These are phyloP conservation scores for Trypanosoma lewisi DNA, from an alignment of 208 protist genomes.

Conservation along the genomic window DNA sequence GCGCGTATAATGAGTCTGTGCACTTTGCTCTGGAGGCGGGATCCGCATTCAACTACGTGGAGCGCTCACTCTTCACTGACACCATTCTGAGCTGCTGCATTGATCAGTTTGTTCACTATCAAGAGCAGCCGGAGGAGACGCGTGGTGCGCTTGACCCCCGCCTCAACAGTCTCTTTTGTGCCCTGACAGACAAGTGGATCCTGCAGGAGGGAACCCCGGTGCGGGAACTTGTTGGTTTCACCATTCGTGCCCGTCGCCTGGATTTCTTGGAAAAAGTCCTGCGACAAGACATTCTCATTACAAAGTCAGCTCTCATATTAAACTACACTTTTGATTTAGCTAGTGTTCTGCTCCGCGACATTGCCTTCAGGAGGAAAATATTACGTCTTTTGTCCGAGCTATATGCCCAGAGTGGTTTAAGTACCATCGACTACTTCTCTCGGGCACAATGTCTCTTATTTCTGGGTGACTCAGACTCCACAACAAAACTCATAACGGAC, in stretches of 20 bases:
- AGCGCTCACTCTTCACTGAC: slow-evolving; percentile 79
- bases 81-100: slow-evolving; percentile 94
- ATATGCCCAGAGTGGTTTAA: slow-evolving; percentile 63
- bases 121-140: slow-evolving; percentile 42
- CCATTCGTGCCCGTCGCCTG: slow-evolving; percentile 76
- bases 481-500: slow-evolving; percentile 75
- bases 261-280: slow-evolving; percentile 87
- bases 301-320: slow-evolving; percentile 83
- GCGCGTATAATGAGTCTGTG: slow-evolving; percentile 94
- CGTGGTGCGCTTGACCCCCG: slow-evolving; percentile 61
- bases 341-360: slow-evolving; percentile 82
- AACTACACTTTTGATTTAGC: slow-evolving; percentile 89
- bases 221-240: slow-evolving; percentile 90
- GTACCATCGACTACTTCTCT: slow-evolving; percentile 88
- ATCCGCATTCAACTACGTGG: slow-evolving; percentile 90
- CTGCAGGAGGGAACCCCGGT: slow-evolving; percentile 66
- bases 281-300: slow-evolving; percentile 52
- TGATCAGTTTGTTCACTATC: slow-evolving; percentile 91
- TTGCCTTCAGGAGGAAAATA: slow-evolving; percentile 83
- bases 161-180: slow-evolving; percentile 80
- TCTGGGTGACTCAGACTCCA: slow-evolving; percentile 85
- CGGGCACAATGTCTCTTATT: slow-evolving; percentile 94
- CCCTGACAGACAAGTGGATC: slow-evolving; percentile 79
- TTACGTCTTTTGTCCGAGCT: slow-evolving; percentile 84
- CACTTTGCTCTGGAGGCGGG: slow-evolving; percentile 95